These are phyloP conservation scores for Antitrichia curtipendula DNA, from an alignment of 225 moss, liverwort and hornwort genomes.

Conservation along the genomic window DNA sequence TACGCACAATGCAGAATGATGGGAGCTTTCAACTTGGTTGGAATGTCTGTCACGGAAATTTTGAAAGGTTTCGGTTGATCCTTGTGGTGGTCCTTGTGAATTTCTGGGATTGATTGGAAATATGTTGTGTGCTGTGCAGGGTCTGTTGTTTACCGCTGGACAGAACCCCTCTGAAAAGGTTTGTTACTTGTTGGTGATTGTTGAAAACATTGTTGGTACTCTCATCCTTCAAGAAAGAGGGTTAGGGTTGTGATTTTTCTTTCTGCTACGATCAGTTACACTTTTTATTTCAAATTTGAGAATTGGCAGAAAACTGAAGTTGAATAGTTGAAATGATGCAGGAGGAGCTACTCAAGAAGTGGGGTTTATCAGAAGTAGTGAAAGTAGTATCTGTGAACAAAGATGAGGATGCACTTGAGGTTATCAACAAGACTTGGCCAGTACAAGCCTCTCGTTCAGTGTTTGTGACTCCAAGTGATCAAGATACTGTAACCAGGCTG, in stretches of 20 bases:
- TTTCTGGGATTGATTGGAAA: neutral
- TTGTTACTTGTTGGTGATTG: neutral
- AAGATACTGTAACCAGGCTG: neutral
- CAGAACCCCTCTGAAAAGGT: slow-evolving; percentile 15
- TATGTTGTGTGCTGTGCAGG: neutral
- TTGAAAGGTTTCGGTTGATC: neutral
- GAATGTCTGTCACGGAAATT: neutral
- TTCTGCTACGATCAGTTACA: neutral
- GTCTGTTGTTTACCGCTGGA: slow-evolving; percentile 5
- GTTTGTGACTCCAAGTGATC: slow-evolving; percentile 15
- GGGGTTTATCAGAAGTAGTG: slow-evolving; percentile 28
- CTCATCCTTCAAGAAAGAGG: neutral
- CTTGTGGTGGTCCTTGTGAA: neutral
- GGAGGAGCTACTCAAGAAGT: slow-evolving; percentile 31
- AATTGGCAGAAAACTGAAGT: neutral
- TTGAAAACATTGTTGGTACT: neutral
- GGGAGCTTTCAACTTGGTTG: neutral
- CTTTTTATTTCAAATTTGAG: neutral
- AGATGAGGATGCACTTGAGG: slow-evolving; percentile 16
- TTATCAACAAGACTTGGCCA: slow-evolving; percentile 27
- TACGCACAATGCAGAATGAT: neutral
- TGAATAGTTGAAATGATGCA: slow-evolving; percentile 4
- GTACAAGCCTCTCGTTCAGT: slow-evolving; percentile 23
- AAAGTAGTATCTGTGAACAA: slow-evolving; percentile 4
- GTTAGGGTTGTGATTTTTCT: neutral